Evolutionary conservation across 768 basidiomycete species (phyloP).

Genomic region (Mycena epipterygia): DNA sequence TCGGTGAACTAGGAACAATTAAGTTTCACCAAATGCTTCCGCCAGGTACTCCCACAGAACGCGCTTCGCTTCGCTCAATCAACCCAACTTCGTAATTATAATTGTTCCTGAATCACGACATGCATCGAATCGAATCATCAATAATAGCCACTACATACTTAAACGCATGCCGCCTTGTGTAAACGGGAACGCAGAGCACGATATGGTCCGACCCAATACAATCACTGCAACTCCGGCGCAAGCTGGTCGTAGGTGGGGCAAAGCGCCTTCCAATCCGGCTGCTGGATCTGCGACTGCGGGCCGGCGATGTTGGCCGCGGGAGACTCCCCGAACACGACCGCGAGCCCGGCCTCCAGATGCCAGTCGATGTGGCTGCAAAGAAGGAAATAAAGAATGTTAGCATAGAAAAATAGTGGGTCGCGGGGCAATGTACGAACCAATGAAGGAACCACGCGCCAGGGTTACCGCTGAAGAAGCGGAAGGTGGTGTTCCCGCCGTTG

Average conservation of each 20-base stretch:
- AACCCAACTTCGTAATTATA: no score
- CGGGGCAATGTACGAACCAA: slow-evolving; percentile 41
- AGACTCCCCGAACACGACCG: slow-evolving; percentile 49
- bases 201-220: no score
- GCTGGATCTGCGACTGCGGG: slow-evolving; percentile 47
- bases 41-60: no score
- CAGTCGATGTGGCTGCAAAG: slow-evolving; percentile 50
- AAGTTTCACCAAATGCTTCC: no score
- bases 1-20: no score
- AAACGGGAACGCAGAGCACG: no score
- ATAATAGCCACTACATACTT: no score
- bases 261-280: slow-evolving; percentile 47
- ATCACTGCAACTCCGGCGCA: slow-evolving; percentile 46
- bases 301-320: slow-evolving; percentile 45
- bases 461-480: slow-evolving; percentile 63
- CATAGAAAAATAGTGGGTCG: not conserved
- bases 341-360: slow-evolving; percentile 53
- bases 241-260: slow-evolving; percentile 46
- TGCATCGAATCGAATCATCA: no score
- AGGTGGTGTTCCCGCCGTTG: slow-evolving; percentile 52
- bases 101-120: no score
- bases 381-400: no score
- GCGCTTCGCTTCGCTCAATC: no score
- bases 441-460: slow-evolving; percentile 72
- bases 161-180: no score